A percentile compares a stretch with the other conserved stretches of the same genome.
phyloP scores from a whole-genome alignment of 2,329 filamentous ascomycete species.

The Chaetoscypha palmicola region DNA sequence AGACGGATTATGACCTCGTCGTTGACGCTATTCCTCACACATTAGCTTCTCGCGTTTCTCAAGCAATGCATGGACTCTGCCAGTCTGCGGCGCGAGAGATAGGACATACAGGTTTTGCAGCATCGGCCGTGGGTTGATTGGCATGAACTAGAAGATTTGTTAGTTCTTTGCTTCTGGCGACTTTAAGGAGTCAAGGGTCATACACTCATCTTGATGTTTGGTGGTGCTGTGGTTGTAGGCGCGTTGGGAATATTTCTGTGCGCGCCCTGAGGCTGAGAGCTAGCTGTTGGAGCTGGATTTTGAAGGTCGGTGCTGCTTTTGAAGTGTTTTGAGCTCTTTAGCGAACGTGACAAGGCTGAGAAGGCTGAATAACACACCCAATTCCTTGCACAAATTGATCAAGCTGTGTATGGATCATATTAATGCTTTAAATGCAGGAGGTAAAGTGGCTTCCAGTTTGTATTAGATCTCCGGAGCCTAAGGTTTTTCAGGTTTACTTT shows the following conservation, averaged over 20 bases:
- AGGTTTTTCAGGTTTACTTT: no score
- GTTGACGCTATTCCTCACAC: constrained; percentile 56
- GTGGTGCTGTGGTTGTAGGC: constrained; percentile 10
- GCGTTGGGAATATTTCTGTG: constrained; percentile 13
- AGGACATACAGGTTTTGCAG: constrained; percentile 76
- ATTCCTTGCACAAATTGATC: no score
- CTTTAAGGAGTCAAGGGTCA: no score
- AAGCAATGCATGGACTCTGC: neutral
- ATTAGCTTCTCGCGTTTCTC: constrained; percentile 10
- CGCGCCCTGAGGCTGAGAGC: constrained; percentile 12
- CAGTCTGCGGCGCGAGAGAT: no score
- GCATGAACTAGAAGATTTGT: constrained; percentile 87
- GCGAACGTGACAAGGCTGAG: no score
- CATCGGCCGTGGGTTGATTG: constrained; percentile 93
- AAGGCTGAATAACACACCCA: no score
- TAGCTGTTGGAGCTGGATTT: constrained; percentile 20
- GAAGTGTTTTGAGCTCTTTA: no score
- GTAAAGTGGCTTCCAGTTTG: no score
- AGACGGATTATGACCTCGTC: constrained; percentile 85
- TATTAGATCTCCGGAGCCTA: no score
- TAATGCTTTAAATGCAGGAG: no score
- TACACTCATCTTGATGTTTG: constrained; percentile 22
- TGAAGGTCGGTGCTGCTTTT: constrained; percentile 18
- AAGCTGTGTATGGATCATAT: no score
- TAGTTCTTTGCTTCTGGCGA: no score